A percentile compares a stretch with the other conserved stretches of the same genome.
These are phyloP conservation scores for Picochlorum sp. DNA, from an alignment of 139 green algal species.

Conservation along the genomic window DNA sequence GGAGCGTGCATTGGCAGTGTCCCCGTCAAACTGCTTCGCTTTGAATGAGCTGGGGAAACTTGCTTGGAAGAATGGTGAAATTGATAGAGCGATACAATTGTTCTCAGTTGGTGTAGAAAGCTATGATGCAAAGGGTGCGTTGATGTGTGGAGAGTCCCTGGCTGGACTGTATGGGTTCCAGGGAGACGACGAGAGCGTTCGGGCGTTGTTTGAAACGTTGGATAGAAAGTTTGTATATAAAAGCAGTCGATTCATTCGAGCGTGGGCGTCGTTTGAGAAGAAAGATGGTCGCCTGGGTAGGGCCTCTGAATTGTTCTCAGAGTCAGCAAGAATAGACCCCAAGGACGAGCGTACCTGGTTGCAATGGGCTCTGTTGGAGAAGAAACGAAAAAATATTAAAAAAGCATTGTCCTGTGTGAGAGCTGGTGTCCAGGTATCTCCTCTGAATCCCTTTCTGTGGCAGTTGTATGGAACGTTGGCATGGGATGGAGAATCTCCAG, in stretches of 20 bases:
- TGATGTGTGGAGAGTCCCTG: slow-evolving; percentile 52
- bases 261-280: slow-evolving; percentile 64
- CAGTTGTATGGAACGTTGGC: slow-evolving; percentile 37
- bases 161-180: slow-evolving; percentile 48
- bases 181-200: slow-evolving; percentile 28
- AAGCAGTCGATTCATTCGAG: slow-evolving; percentile 38
- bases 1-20: slow-evolving; percentile 19
- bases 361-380: slow-evolving; percentile 60
- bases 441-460: slow-evolving; percentile 58
- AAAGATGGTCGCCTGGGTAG: slow-evolving; percentile 33
- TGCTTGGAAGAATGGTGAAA: slow-evolving; percentile 38
- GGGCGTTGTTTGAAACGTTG: slow-evolving; percentile 16
- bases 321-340: slow-evolving; percentile 9
- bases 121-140: slow-evolving; percentile 20
- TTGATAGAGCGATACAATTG: slow-evolving; percentile 25
- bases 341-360: slow-evolving; percentile 60
- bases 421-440: slow-evolving; percentile 31
- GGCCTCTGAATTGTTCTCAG: slow-evolving; percentile 22
- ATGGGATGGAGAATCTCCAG: slow-evolving; percentile 9
- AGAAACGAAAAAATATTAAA: slow-evolving; percentile 27
- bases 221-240: background rate
- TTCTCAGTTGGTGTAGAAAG: slow-evolving; percentile 25
- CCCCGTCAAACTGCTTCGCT: slow-evolving; percentile 40
- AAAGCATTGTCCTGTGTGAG: slow-evolving; percentile 44
- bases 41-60: slow-evolving; percentile 43